Base-by-base conservation (phyloP, 306 rosid genomes). In the Prunus davidiana region DNA sequence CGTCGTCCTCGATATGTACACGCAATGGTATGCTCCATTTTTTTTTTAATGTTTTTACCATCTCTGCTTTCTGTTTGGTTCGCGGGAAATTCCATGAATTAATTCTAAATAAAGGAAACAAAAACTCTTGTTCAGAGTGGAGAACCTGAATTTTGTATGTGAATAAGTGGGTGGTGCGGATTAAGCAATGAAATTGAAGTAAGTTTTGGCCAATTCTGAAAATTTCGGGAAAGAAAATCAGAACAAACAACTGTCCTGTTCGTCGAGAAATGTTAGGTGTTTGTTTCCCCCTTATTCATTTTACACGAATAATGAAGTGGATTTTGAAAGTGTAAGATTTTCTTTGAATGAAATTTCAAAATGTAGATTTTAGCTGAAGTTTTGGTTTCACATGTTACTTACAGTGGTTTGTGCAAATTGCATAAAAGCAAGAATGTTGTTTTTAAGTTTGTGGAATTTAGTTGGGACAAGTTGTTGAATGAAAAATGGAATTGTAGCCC, bases 1-100 rank as follows among this genome's bases (percentile, higher is more conserved):
- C 75, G 89, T 95, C 76, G 97, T 92, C 72, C 96, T 95, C 71
- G 97, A 95, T 79, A 95, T 95, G 99, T 95, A 86, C 90, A 95
- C 99, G 45, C 97, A 95, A 83, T 95, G 99, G 99, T 95, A 84
- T 49, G 27, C 41, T 34, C 6, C 41, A 34, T 34, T 22, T 22
- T 22, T 22, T 22, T 22, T 22, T n/a, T n/a, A n/a, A 22, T 22
- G 0, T 63, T 16, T 38, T 43, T 16, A 9, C 49, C 49, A 2
- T 18, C n/a, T 49, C 8, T 10, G 8, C 67, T 22, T 28, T 38
- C 11, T 71, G 57, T 60, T 61, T 64, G 61, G 10, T 70, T 65
- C 30, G 19, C 15, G 18, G 34, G 67, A 76, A 34, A 32, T 32
- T 51, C 43, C 49, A 30, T 3, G 24, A 8, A 30, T 3, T 15